A percentile compares a stretch with the other conserved stretches of the same genome.
phyloP scores from a whole-genome alignment of 2,329 filamentous ascomycete genomes.

The Aspergillus glaucus region DNA sequence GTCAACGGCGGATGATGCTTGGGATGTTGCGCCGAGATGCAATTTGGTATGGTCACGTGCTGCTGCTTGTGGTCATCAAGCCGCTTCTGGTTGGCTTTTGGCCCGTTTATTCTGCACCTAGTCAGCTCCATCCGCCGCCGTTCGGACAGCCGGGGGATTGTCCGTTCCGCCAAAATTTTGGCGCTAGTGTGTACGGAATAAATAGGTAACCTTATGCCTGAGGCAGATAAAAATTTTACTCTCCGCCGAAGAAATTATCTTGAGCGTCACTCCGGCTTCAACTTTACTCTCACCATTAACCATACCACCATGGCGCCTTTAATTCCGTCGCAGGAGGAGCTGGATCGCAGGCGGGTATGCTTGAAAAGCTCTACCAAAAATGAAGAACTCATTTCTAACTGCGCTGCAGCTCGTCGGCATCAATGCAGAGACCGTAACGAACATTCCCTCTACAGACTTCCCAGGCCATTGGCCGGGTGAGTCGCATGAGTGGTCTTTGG shows the following conservation, averaged over 20 bases:
- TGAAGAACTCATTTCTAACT: constrained; percentile 10
- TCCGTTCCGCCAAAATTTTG: neutral
- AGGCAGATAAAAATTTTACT: constrained; percentile 21
- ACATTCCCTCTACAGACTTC: constrained; percentile 85
- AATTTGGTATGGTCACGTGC: constrained; percentile 31
- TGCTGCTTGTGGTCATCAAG: constrained; percentile 30
- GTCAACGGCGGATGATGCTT: constrained; percentile 23
- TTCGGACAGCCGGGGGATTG: neutral
- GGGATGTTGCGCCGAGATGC: constrained; percentile 27
- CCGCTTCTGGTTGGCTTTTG: constrained; percentile 26
- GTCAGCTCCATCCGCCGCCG: neutral
- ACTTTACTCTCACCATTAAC: constrained; percentile 14
- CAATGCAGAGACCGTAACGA: constrained; percentile 81
- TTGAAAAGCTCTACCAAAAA: neutral
- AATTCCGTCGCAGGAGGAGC: constrained; percentile 37
- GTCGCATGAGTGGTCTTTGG: constrained; percentile 71
- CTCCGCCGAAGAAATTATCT: constrained; percentile 27
- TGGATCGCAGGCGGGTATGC: constrained; percentile 38
- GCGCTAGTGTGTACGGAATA: constrained; percentile 13
- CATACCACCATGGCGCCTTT: constrained; percentile 36
- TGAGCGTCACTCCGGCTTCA: constrained; percentile 19
- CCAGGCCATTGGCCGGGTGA: constrained; percentile 87
- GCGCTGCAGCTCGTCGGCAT: constrained; percentile 67
- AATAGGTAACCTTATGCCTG: constrained; percentile 16
- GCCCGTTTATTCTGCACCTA: constrained; percentile 13